Conservation (phyloP, 2,329 filamentous ascomycete species). For the Aspergillus uvarum region DNA sequence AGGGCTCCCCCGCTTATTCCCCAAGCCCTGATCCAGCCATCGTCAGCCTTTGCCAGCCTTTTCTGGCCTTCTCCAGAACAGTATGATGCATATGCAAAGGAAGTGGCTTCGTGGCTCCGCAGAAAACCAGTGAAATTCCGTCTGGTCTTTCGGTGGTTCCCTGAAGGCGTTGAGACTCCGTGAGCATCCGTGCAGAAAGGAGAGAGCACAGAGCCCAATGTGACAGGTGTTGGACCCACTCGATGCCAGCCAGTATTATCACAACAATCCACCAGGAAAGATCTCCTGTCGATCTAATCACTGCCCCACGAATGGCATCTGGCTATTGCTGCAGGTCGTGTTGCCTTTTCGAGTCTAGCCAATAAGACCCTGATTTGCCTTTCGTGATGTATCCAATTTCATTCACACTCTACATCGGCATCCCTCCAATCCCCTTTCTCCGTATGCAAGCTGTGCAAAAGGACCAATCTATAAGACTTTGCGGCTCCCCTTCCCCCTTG, state of each 20-base stretch:
- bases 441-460: neutral
- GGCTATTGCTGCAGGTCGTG: neutral
- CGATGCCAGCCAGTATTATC: neutral
- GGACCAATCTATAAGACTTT: neutral
- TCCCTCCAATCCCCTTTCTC: neutral
- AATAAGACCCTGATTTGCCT: neutral
- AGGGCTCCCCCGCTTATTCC: no score
- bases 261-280: neutral
- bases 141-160: neutral
- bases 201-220: neutral
- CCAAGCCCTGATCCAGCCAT: no score
- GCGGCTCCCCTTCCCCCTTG: neutral
- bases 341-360: conserved; percentile 1
- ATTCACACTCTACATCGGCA: neutral
- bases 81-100: fast-evolving
- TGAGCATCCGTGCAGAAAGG: neutral
- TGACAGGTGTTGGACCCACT: neutral
- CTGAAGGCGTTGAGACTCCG: neutral
- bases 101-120: no score
- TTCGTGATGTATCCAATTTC: neutral
- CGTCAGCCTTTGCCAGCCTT: no score
- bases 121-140: no score
- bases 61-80: no score
- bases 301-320: neutral
- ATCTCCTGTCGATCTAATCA: neutral